phyloP scores from a whole-genome alignment of 1,139 yeast species.

The Kurtzmaniella quercitrusa region DNA sequence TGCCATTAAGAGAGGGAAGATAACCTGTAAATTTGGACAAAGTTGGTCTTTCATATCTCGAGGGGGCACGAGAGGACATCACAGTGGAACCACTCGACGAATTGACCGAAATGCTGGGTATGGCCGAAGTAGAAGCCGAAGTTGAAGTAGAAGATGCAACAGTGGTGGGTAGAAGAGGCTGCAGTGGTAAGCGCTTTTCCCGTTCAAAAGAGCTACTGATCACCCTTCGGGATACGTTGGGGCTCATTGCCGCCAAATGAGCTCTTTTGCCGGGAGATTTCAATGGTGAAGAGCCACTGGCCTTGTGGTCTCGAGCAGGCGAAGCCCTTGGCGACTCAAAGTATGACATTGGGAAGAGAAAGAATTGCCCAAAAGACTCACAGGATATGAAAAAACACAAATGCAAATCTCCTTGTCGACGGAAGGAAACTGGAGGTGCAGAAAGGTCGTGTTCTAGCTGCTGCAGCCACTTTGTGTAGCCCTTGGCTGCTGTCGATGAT shows the following conservation, averaged over 20 bases:
- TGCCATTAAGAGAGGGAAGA: slow-evolving; percentile 14
- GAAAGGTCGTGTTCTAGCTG: background rate
- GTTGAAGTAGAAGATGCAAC: slow-evolving; percentile 3
- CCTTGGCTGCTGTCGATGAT: background rate
- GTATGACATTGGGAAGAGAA: background rate
- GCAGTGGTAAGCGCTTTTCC: background rate
- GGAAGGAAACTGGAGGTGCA: background rate
- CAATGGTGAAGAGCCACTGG: background rate
- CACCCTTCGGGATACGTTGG: slow-evolving; percentile 34
- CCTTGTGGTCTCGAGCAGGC: background rate
- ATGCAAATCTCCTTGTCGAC: background rate
- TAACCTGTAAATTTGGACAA: slow-evolving; percentile 11
- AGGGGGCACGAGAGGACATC: background rate
- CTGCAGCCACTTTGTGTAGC: slow-evolving; percentile 2
- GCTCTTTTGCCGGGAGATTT: slow-evolving; percentile 29
- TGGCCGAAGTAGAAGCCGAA: slow-evolving; percentile 6
- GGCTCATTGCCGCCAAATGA: slow-evolving; percentile 39
- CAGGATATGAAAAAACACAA: background rate
- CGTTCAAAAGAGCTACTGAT: slow-evolving; percentile 19
- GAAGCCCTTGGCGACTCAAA: background rate
- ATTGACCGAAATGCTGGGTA: slow-evolving; percentile 3
- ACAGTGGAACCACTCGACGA: slow-evolving; percentile 1
- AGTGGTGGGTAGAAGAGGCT: slow-evolving; percentile 6
- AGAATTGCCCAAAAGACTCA: background rate
- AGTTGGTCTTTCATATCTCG: slow-evolving; percentile 16